These are phyloP conservation scores for Ceratocystiopsis minuta DNA, from an alignment of 2,329 filamentous ascomycete genomes.

Conservation along the genomic window DNA sequence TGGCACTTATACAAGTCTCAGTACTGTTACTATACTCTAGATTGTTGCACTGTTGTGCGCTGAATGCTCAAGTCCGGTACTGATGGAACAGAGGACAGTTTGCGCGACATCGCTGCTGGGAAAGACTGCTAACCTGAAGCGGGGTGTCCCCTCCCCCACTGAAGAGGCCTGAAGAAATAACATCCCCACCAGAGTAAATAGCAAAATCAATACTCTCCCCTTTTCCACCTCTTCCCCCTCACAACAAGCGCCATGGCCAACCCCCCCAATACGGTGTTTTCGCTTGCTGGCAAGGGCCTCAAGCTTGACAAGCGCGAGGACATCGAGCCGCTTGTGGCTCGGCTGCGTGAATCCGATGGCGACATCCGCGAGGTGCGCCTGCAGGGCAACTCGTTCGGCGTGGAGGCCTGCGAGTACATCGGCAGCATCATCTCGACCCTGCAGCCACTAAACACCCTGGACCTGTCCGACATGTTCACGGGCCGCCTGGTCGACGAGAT, in stretches of 20 bases:
- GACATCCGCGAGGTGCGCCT: conserved; percentile 75
- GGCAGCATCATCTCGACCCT: conserved; percentile 72
- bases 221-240: too few relatives aligned
- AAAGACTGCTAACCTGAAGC: too few relatives aligned
- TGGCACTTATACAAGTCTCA: too few relatives aligned
- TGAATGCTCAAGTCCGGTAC: too few relatives aligned
- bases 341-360: conserved; percentile 19
- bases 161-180: too few relatives aligned
- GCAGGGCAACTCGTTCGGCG: conserved; percentile 80
- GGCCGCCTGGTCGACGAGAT: conserved; percentile 86
- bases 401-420: conserved; percentile 71
- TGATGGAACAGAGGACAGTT: too few relatives aligned
- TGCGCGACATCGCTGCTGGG: too few relatives aligned
- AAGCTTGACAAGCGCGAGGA: conserved; percentile 84
- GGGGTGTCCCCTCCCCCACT: too few relatives aligned
- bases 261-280: conserved; percentile 39
- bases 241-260: conserved; percentile 21
- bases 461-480: conserved; percentile 96
- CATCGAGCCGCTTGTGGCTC: conserved; percentile 58
- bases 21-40: too few relatives aligned
- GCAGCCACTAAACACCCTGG: conserved; percentile 65
- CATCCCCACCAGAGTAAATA: too few relatives aligned
- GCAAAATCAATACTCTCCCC: too few relatives aligned
- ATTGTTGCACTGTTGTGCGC: too few relatives aligned
- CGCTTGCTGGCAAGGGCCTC: conserved; percentile 76